Evolutionary conservation across 2,329 filamentous ascomycete genomes (phyloP), one percentile per base, ranked within the genome.

Genomic region (Arthrobotrys entomopaga): DNA sequence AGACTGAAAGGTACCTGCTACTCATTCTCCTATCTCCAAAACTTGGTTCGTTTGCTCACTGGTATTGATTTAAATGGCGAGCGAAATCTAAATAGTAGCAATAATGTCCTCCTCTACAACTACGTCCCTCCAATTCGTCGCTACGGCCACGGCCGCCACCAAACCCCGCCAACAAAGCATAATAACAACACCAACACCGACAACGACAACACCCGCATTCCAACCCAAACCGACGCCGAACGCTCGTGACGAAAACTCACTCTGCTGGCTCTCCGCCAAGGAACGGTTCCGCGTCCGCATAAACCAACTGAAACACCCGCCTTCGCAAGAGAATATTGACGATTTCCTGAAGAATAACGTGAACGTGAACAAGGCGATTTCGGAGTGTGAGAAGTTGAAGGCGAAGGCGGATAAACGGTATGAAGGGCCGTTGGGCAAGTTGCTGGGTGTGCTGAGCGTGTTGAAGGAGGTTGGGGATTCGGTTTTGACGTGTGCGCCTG

Each of bases 401-500:
- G 42, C 42, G 8, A 46, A 46, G 16, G 66, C 66, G 22, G 66
- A 71, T 29, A 34, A 40, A 13, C 58, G 50, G 4, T 71, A 71
- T 46, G 42, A 63, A 5, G 58, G 66, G 3, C 20, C 53, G 1
- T 2, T 71, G 13, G 66, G 66, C 4, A 50, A 57, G 20, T 54
- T 71, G 42, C n/a, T 71, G 22, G 20, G 24, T 8, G 66, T 64
- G 7, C 19, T 71, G 15, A 56, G 34, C 16, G 43, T 52, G 15
- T 16, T 71, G 43, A 64, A 57, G 16, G 66, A 71, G 29, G 29
- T 71, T 1, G 52, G 66, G 29, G 66, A 71, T 24, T 19, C 57
- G 8, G 46, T 71, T 11, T 20, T 71, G 19, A 52, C 52, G 3
- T 57, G 50, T 15, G 66, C 66, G 8, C 66, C 66, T 19, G 58